Evolutionary conservation across 495 filamentous ascomycete genomes (phyloP).

Genomic region (Talaromyces liani): DNA sequence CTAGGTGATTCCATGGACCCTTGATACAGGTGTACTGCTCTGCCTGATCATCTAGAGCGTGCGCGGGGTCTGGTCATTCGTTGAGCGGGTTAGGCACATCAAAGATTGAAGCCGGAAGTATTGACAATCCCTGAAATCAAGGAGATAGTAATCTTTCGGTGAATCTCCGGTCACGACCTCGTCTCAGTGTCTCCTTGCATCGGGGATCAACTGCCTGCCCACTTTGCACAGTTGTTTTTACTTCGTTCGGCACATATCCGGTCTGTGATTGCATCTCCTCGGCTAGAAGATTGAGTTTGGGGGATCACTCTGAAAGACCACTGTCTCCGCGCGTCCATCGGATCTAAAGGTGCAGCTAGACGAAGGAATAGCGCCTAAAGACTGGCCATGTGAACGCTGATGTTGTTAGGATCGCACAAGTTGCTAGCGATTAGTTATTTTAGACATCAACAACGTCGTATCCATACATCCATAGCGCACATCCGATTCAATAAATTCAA

Average conservation of each 20-base stretch:
- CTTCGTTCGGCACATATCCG: background rate
- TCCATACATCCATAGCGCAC: background rate
- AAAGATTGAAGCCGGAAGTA: background rate
- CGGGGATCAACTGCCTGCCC: background rate
- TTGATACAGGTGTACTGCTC: background rate
- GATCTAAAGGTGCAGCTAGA: background rate
- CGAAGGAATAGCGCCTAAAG: background rate
- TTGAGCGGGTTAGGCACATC: background rate
- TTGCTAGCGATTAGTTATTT: background rate
- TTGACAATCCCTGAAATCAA: too few relatives aligned
- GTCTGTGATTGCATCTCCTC: background rate
- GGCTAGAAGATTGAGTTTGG: background rate
- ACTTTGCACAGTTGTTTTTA: background rate
- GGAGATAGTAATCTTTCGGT: background rate
- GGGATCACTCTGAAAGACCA: background rate
- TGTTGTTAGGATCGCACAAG: background rate
- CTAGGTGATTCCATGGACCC: background rate
- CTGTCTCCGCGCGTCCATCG: background rate
- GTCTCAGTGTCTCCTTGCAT: background rate
- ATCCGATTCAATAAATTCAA: background rate
- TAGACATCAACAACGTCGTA: background rate
- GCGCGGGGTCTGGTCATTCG: background rate
- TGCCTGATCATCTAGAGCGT: background rate
- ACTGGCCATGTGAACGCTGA: background rate
- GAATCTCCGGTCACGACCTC: background rate